Base-by-base conservation (phyloP, 2,329 filamentous ascomycete species). In the Colletotrichum salicis region DNA sequence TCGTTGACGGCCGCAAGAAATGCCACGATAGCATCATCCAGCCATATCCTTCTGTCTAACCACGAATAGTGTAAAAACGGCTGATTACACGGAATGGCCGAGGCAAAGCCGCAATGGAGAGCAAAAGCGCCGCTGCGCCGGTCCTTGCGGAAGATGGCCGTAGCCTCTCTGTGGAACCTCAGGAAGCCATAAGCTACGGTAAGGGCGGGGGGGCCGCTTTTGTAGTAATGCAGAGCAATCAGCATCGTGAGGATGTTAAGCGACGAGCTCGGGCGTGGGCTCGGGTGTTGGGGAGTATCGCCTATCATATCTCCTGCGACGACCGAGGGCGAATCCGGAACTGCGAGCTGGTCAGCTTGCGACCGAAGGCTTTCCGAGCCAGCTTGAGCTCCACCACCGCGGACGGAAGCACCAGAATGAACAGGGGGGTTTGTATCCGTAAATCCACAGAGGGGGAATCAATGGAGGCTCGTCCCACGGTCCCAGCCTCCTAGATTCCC, bases 321-420 rank as follows among this genome's bases (percentile, higher is more conserved):
- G 51, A 45, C 72, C 72, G 72, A 73, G 72, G 60, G 31, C 45
- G 48, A 35, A 29, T 33, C 55, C 72, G 72, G 72, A 73, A 63
- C 64, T 72, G 62, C 72, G 72, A 73, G 64, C 31, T 65, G 29
- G 51, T 51, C 41, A 72, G 59, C 69, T 69, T 68, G 69, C 59
- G 70, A 72, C 64, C 72, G 69, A 73, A 72, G 64, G 58, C 63
- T 51, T 62, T 45, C 68, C 72, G 69, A 67, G 60, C 60, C 51
- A 52, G 29, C 15, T 51, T 8, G 33, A 35, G 54, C 45, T 64
- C 65, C 59, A 59, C 65, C 59, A 52, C 59, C 29, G 58, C 54
- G 37, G 68, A 41, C 37, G 57, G 57, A 64, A 63, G 63, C 68
- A 57, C 37, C 13, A 68, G 10, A 68, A 68, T 52, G 64, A 55